Conservation (phyloP, 83 land plant genomes). For the Picea abies region DNA sequence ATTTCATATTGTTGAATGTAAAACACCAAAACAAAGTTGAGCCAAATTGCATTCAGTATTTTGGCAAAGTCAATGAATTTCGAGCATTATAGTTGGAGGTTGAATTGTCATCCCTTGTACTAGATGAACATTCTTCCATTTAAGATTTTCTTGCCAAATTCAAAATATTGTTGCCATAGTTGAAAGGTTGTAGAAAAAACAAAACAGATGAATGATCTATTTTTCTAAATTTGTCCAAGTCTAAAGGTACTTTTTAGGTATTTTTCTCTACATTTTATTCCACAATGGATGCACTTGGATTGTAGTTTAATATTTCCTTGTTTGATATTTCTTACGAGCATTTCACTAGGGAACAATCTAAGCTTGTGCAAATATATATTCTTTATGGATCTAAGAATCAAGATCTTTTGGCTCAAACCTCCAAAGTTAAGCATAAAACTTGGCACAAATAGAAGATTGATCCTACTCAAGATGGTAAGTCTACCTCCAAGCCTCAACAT, state of each 20-base stretch:
- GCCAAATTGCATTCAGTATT: no score
- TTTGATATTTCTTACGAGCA: neutral
- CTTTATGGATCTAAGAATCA: neutral
- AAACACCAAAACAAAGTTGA: no score
- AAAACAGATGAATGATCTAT: neutral
- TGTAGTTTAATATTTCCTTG: neutral
- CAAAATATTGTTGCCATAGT: neutral
- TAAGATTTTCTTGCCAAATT: neutral
- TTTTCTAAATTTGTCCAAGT: neutral
- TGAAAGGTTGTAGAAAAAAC: neutral
- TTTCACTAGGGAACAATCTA: neutral
- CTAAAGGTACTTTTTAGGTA: neutral
- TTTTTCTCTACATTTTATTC: neutral
- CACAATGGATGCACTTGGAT: neutral
- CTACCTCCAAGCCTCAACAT: neutral
- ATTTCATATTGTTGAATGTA: no score
- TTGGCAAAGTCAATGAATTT: no score
- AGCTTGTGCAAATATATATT: neutral
- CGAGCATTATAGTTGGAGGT: no score
- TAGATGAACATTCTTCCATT: neutral
- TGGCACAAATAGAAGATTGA: no score
- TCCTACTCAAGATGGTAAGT: neutral
- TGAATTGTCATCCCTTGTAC: neutral
- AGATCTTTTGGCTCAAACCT: neutral
- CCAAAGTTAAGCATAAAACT: neutral